phyloP scores from a whole-genome alignment of 2,329 filamentous ascomycete genomes.

The Fonsecaea erecta region DNA sequence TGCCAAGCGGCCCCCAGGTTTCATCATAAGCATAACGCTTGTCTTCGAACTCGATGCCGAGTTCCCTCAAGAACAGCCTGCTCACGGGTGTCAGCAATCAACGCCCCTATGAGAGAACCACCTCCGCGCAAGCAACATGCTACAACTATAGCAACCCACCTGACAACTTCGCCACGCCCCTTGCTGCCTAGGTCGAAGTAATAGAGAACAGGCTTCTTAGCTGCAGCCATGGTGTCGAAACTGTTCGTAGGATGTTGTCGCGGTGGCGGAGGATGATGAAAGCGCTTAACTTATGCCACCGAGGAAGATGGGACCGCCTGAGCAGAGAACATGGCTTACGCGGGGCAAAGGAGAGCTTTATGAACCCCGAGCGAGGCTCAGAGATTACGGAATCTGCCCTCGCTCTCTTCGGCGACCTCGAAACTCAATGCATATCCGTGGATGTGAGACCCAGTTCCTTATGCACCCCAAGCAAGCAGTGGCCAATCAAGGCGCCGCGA shows the following conservation, averaged over 20 bases:
- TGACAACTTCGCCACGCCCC: constrained; percentile 41
- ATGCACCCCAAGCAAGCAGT: background rate
- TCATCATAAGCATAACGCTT: constrained; percentile 40
- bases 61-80: constrained; percentile 41
- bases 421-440: background rate
- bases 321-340: background rate
- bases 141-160: constrained; percentile 28
- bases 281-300: background rate
- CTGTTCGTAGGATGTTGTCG: background rate
- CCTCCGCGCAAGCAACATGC: background rate
- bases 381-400: background rate
- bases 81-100: background rate
- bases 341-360: background rate
- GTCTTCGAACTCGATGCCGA: constrained; percentile 40
- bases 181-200: constrained; percentile 40
- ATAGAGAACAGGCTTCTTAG: constrained; percentile 26
- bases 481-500: background rate
- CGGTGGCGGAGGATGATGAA: background rate
- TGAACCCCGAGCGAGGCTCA: background rate
- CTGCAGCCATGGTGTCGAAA: constrained; percentile 4
- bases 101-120: background rate
- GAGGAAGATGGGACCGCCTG: background rate
- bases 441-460: background rate
- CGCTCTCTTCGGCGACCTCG: background rate
- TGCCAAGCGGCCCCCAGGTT: constrained; percentile 39